Conservation (phyloP, 2,329 filamentous ascomycete genomes). For the Exophiala mesophila region DNA sequence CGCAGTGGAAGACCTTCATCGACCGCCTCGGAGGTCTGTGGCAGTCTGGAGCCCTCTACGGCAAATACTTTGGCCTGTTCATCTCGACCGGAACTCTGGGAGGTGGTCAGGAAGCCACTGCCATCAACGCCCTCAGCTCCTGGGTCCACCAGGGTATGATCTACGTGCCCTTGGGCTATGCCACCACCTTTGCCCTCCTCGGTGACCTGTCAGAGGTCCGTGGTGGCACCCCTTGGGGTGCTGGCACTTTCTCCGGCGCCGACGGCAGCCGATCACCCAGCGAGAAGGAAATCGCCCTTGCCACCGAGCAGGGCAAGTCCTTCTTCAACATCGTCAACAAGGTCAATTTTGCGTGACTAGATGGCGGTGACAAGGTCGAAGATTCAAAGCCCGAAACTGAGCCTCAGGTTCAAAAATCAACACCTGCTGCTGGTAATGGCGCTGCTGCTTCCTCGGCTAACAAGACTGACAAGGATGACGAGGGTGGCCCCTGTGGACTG, state of each 20-base stretch:
- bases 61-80: conserved; percentile 90
- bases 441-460: conserved; percentile 27
- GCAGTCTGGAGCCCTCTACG: conserved; percentile 68
- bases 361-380: conserved; percentile 48
- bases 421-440: conserved; percentile 21
- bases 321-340: conserved; percentile 77
- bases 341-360: conserved; percentile 70
- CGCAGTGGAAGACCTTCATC: conserved; percentile 84
- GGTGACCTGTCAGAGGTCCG: conserved; percentile 71
- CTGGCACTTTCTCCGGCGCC: conserved; percentile 73
- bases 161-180: conserved; percentile 93
- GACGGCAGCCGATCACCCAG: conserved; percentile 83
- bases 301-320: conserved; percentile 72
- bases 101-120: conserved; percentile 90
- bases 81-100: conserved; percentile 77
- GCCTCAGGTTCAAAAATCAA: conserved; percentile 23
- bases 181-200: conserved; percentile 67
- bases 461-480: conserved; percentile 45
- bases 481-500: conserved; percentile 68
- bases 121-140: conserved; percentile 74
- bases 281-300: conserved; percentile 70
- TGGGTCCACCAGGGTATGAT: conserved; percentile 90
- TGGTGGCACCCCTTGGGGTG: conserved; percentile 87
- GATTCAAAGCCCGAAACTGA: conserved; percentile 28
- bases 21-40: conserved; percentile 85